phyloP scores from a whole-genome alignment of 768 basidiomycete genomes.

The Mycena floridula region DNA sequence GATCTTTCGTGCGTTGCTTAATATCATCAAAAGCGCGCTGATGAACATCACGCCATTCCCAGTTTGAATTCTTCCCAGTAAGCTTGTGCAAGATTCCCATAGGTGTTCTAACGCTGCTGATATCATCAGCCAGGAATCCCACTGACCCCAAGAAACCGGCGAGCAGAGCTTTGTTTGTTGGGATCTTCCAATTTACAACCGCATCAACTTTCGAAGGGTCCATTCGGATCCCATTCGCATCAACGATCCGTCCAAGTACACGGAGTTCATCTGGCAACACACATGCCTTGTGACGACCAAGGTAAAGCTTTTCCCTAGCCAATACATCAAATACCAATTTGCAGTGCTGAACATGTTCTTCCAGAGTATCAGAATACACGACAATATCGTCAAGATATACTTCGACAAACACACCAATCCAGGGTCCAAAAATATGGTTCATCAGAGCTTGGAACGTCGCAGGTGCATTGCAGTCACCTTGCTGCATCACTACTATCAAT shows the following conservation, averaged over 20 bases:
- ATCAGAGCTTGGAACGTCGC: too few relatives aligned
- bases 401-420: too few relatives aligned
- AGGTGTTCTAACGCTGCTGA: slow-evolving; percentile 15
- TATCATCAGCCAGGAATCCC: slow-evolving; percentile 20
- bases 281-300: slow-evolving; percentile 17
- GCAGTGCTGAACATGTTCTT: slow-evolving; percentile 23
- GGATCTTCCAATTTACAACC: slow-evolving; percentile 17
- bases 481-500: too few relatives aligned
- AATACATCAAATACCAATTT: slow-evolving; percentile 19
- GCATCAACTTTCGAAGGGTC: too few relatives aligned
- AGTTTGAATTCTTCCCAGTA: slow-evolving; percentile 3
- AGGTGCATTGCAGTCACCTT: too few relatives aligned
- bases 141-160: slow-evolving; percentile 21
- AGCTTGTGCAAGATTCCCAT: slow-evolving; percentile 16
- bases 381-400: too few relatives aligned
- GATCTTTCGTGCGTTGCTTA: slow-evolving; percentile 4
- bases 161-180: slow-evolving; percentile 16
- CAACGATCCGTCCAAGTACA: slow-evolving; percentile 22
- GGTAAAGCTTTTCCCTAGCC: slow-evolving; percentile 17
- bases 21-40: slow-evolving; percentile 8
- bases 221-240: too few relatives aligned
- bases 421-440: slow-evolving; percentile 3
- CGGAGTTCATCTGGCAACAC: slow-evolving; percentile 18
- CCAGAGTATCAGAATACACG: slow-evolving; percentile 22
- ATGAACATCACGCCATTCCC: slow-evolving; percentile 4